A percentile compares a stretch with the other conserved stretches of the same genome.
phyloP scores from a whole-genome alignment of 306 rosid genomes.

The Urtica urens region DNA sequence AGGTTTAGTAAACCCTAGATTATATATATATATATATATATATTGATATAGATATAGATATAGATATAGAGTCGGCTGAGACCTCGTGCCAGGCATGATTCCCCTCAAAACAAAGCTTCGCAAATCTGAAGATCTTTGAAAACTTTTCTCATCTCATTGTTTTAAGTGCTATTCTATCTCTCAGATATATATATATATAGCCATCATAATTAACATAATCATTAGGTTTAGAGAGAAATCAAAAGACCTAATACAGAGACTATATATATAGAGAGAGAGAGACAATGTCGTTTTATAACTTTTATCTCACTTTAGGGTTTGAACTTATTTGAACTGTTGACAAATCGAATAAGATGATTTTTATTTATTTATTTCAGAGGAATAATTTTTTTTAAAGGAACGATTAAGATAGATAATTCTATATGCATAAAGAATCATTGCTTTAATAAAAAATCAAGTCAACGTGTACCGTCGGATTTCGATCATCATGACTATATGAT shows the following conservation, averaged over 20 bases:
- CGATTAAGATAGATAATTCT: neutral
- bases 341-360: neutral
- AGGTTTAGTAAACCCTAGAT: neutral
- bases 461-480: constrained; percentile 14
- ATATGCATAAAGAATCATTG: neutral
- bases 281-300: neutral
- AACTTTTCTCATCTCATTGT: too few relatives aligned
- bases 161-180: neutral
- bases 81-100: constrained; percentile 55
- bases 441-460: neutral
- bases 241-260: neutral
- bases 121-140: neutral
- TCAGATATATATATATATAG: neutral
- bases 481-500: constrained; percentile 12
- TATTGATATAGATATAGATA: neutral
- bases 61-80: neutral
- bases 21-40: neutral
- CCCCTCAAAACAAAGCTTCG: constrained; percentile 58
- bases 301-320: neutral
- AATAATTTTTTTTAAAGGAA: too few relatives aligned
- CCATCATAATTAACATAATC: neutral
- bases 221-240: neutral
- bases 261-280: neutral
- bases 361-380: too few relatives aligned
- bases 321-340: neutral